Percentiles rank a stretch among this genome's conserved stretches.
Evolutionary conservation across 345 rosid species (phyloP).

Genomic region (Aurinia saxatilis): DNA sequence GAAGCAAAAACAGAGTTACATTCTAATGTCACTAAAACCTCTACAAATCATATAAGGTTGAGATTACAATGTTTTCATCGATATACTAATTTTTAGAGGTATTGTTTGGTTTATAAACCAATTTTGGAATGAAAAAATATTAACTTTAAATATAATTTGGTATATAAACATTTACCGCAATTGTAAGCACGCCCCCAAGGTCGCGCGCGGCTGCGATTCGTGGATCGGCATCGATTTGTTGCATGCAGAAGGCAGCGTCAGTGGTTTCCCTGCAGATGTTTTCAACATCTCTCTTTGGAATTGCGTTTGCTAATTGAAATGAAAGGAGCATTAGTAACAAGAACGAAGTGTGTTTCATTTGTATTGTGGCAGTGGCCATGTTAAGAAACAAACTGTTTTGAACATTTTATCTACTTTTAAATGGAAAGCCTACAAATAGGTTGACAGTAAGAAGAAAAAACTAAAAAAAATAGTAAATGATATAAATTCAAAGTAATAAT

Average conservation of each 20-base stretch:
- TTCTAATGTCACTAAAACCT: too few relatives aligned
- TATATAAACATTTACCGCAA: neutral
- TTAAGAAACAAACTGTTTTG: neutral
- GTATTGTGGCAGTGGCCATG: neutral
- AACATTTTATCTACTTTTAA: neutral
- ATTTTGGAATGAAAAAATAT: too few relatives aligned
- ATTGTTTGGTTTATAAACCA: too few relatives aligned
- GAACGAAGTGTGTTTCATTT: neutral
- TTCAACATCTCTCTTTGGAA: neutral
- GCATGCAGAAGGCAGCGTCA: neutral
- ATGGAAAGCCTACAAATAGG: neutral
- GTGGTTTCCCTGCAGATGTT: neutral
- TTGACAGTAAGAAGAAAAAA: too few relatives aligned
- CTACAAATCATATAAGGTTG: too few relatives aligned
- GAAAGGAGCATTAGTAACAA: neutral
- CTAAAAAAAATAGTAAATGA: neutral
- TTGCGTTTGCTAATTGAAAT: constrained; percentile 7
- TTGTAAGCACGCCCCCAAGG: neutral
- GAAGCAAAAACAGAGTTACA: too few relatives aligned
- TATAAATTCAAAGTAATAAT: neutral
- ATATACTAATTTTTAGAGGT: too few relatives aligned
- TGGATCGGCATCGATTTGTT: neutral
- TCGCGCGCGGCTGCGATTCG: neutral
- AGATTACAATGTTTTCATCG: too few relatives aligned
- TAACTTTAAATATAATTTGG: too few relatives aligned